phyloP scores from a whole-genome alignment of 2,329 filamentous ascomycete species.

The Diplocarpon rosae region DNA sequence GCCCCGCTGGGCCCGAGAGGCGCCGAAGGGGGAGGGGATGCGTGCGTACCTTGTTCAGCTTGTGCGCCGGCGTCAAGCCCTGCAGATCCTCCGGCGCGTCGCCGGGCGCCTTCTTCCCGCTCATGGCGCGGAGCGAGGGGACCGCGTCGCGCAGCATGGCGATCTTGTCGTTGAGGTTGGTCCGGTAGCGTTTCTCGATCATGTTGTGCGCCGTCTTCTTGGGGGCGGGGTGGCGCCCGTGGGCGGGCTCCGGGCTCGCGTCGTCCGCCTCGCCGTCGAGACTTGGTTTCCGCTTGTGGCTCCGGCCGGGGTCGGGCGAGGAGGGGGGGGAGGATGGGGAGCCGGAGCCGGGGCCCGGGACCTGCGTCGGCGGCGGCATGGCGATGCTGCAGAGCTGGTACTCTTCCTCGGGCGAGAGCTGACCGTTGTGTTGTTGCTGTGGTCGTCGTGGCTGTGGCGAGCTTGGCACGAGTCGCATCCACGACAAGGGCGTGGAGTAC shows the following conservation, averaged over 20 bases:
- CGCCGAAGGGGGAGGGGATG: background rate
- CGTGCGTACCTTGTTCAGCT: conserved; percentile 50
- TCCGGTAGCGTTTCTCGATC: conserved; percentile 76
- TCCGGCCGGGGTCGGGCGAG: conserved; percentile 27
- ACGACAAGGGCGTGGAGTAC: conserved; percentile 23
- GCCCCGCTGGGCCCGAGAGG: background rate
- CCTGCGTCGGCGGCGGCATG: conserved; percentile 45
- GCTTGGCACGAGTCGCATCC: conserved; percentile 14
- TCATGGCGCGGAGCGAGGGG: conserved; percentile 51
- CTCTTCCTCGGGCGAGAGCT: conserved; percentile 20
- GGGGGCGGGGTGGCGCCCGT: conserved; percentile 30
- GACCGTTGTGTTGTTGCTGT: conserved; percentile 5
- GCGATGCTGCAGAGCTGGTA: conserved; percentile 46
- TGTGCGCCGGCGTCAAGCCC: conserved; percentile 51
- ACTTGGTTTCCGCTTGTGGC: conserved; percentile 31
- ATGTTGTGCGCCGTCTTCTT: conserved; percentile 81
- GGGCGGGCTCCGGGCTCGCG: conserved; percentile 29
- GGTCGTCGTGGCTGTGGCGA: conserved; percentile 3
- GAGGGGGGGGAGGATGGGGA: conserved; percentile 40
- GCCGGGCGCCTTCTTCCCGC: conserved; percentile 35
- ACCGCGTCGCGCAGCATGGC: conserved; percentile 64
- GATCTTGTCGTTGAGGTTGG: conserved; percentile 77
- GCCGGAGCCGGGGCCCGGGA: conserved; percentile 25
- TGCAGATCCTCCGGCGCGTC: conserved; percentile 47
- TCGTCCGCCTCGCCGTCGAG: conserved; percentile 32